A percentile compares a stretch with the other conserved stretches of the same genome.
Evolutionary conservation across 495 filamentous ascomycete species (phyloP).

Genomic region (Hyaloscypha finlandica): DNA sequence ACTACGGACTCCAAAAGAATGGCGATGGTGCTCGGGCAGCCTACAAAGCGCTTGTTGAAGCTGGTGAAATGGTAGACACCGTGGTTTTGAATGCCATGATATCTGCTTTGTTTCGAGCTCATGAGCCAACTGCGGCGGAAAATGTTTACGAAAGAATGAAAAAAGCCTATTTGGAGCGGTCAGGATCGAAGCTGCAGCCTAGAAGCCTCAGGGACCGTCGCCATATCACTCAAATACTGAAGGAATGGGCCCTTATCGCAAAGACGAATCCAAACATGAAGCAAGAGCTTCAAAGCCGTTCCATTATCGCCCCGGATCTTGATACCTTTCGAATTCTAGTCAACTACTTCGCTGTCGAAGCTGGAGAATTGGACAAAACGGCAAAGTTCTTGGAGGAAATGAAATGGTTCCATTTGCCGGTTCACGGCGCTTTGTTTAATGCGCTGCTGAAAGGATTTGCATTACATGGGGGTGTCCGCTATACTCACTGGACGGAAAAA

Average conservation of each 20-base stretch:
- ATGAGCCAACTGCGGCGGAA: constrained; percentile 72
- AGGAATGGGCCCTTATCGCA: constrained; percentile 49
- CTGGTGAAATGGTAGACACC: constrained; percentile 86
- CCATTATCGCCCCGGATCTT: constrained; percentile 61
- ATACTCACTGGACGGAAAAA: constrained; percentile 64
- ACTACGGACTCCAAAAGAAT: constrained; percentile 70
- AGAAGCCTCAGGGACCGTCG: constrained; percentile 48
- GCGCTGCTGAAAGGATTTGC: constrained; percentile 75
- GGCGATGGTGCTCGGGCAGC: constrained; percentile 65
- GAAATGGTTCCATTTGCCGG: constrained; percentile 52
- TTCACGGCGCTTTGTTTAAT: constrained; percentile 64
- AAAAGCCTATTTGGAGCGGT: constrained; percentile 45
- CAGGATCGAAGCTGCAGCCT: constrained; percentile 36
- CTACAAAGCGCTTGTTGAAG: constrained; percentile 74
- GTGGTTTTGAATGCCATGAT: constrained; percentile 85
- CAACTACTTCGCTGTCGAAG: constrained; percentile 50
- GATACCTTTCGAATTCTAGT: constrained; percentile 68
- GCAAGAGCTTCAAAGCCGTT: constrained; percentile 50
- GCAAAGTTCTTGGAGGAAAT: constrained; percentile 66
- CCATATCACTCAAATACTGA: constrained; percentile 55
- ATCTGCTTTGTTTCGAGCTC: constrained; percentile 68
- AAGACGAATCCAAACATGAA: constrained; percentile 43
- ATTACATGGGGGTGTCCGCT: constrained; percentile 61
- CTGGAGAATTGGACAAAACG: constrained; percentile 59
- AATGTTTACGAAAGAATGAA: constrained; percentile 84